Percentiles rank a stretch among this genome's conserved stretches.
Conservation (phyloP, 2,329 filamentous ascomycete genomes). For the Aureobasidium leucospermi region DNA sequence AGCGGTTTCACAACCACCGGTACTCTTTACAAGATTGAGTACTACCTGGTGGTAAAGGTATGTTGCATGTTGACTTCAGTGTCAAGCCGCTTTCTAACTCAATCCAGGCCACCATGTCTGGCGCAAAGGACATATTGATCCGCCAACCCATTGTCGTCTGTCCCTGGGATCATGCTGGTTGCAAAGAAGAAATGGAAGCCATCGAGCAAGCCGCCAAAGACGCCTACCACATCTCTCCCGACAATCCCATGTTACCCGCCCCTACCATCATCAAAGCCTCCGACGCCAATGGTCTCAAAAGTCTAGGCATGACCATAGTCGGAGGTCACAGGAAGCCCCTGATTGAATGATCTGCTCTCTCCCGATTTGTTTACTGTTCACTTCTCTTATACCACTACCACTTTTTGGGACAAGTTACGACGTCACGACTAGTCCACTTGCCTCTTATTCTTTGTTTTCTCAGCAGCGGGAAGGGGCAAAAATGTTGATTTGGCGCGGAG, state of each 20-base stretch:
- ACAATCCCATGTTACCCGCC: conserved; percentile 88
- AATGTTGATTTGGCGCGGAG: conserved; percentile 9
- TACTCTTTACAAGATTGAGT: conserved; percentile 96
- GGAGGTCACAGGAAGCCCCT: conserved; percentile 55
- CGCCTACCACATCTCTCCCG: conserved; percentile 76
- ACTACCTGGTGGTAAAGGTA: conserved; percentile 92
- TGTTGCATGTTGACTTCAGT: conserved; percentile 2
- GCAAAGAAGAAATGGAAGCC: conserved; percentile 97
- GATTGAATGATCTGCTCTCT: conserved; percentile 49
- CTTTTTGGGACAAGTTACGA: conserved; percentile 1
- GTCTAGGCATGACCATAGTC: conserved; percentile 56
- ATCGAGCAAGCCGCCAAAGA: conserved; percentile 95
- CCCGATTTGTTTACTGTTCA: neutral
- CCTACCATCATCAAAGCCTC: conserved; percentile 71
- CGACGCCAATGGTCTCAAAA: conserved; percentile 57
- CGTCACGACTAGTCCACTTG: neutral
- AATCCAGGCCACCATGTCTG: conserved; percentile 72
- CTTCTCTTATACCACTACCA: neutral
- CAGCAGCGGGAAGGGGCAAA: neutral
- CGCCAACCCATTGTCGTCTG: conserved; percentile 94
- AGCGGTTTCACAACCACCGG: conserved; percentile 89
- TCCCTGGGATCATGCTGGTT: conserved; percentile 87
- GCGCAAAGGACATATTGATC: conserved; percentile 78
- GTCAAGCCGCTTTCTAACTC: conserved; percentile 12
- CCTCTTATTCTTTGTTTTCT: neutral